Conservation (phyloP, 192 early-diverging fungal genomes). For the Rhizophagus sp. region DNA sequence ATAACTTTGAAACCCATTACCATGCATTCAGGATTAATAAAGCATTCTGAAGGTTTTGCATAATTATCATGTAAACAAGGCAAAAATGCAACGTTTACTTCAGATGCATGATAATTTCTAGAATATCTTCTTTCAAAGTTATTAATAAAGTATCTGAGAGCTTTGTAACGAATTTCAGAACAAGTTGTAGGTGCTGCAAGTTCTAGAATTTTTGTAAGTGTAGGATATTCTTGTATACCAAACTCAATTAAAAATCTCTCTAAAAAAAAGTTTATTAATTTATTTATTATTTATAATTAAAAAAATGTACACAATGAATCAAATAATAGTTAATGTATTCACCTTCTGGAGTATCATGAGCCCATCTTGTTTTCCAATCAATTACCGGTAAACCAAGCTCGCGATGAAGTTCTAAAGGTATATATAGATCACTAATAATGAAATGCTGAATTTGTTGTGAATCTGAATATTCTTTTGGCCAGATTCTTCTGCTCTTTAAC, state of each 20-base stretch:
- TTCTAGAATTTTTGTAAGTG: constrained; percentile 39
- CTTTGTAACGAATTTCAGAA: constrained; percentile 44
- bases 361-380: constrained; percentile 63
- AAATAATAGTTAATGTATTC: neutral
- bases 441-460: constrained; percentile 30
- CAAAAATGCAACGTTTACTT: constrained; percentile 59
- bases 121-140: constrained; percentile 62
- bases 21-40: constrained; percentile 54
- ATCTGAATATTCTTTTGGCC: constrained; percentile 55
- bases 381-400: constrained; percentile 67
- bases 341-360: constrained; percentile 32
- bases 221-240: constrained; percentile 48
- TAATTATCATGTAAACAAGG: constrained; percentile 50
- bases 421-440: constrained; percentile 63
- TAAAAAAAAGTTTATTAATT: constrained; percentile 8
- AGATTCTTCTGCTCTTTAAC: constrained; percentile 64
- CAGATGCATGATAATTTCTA: constrained; percentile 42
- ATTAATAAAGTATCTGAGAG: constrained; percentile 72
- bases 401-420: constrained; percentile 58
- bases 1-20: constrained; percentile 72
- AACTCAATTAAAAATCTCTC: constrained; percentile 52
- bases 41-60: constrained; percentile 64
- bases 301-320: no score
- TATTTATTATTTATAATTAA: no score
- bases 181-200: constrained; percentile 40